phyloP scores from a whole-genome alignment of 495 filamentous ascomycete genomes.

The Cercophora newfieldiana region DNA sequence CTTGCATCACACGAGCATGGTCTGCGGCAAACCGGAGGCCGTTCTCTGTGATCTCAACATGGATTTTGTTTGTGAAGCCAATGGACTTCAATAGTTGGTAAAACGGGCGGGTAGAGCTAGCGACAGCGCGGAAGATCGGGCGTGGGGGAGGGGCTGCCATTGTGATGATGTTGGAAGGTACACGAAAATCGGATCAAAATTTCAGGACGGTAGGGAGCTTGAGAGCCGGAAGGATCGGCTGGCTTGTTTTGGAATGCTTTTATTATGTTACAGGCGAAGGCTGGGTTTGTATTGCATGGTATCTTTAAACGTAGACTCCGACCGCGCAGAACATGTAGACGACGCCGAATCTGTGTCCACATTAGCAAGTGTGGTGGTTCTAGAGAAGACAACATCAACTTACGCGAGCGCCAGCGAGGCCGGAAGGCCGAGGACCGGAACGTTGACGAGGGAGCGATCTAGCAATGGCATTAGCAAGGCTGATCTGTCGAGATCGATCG shows the following conservation, averaged over 20 bases:
- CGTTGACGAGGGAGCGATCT: conserved; percentile 84
- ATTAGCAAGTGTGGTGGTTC: background rate
- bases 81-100: conserved; percentile 89
- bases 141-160: conserved; percentile 21
- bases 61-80: conserved; percentile 74
- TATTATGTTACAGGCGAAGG: conserved; percentile 44
- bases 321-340: conserved; percentile 98
- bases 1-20: conserved; percentile 82
- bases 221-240: background rate
- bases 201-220: background rate
- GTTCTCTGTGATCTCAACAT: conserved; percentile 78
- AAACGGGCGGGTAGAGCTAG: conserved; percentile 82
- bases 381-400: conserved; percentile 31
- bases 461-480: conserved; percentile 14
- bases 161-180: conserved; percentile 1
- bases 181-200: conserved; percentile 7
- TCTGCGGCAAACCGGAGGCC: conserved; percentile 86
- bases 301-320: conserved; percentile 89
- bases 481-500: background rate
- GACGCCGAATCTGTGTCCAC: conserved; percentile 73
- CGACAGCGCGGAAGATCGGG: conserved; percentile 70
- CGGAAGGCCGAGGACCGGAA: conserved; percentile 79
- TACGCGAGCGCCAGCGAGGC: conserved; percentile 90
- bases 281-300: conserved; percentile 29
- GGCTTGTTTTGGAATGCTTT: conserved; percentile 23